Percentiles rank a stretch among this genome's conserved stretches.
phyloP scores from a whole-genome alignment of 1,139 yeast genomes.

The Saccharomyces hybrid region DNA sequence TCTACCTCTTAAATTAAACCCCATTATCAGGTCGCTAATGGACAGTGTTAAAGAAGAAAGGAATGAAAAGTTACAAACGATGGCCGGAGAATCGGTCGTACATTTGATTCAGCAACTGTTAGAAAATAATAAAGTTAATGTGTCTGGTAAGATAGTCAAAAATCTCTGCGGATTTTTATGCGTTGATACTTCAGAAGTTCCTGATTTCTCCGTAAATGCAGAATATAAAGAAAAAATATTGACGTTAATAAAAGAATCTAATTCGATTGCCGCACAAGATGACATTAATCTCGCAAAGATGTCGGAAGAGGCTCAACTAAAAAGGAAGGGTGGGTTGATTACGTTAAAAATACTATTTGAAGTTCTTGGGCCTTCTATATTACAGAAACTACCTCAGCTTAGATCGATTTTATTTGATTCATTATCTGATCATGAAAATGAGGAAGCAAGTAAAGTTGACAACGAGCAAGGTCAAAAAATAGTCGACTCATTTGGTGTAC shows the following conservation, averaged over 20 bases:
- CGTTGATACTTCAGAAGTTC: slow-evolving; percentile 93
- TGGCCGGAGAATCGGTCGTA: slow-evolving; percentile 67
- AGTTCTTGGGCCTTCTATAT: slow-evolving; percentile 47
- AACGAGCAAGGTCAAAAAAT: slow-evolving; percentile 63
- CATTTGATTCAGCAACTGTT: slow-evolving; percentile 53
- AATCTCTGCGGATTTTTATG: slow-evolving; percentile 89
- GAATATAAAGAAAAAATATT: slow-evolving; percentile 50
- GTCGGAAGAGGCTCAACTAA: slow-evolving; percentile 65
- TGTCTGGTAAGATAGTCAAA: slow-evolving; percentile 81
- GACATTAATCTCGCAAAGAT: slow-evolving; percentile 55
- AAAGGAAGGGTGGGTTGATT: slow-evolving; percentile 74
- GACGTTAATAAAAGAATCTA: slow-evolving; percentile 75
- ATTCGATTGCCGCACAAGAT: slow-evolving; percentile 59
- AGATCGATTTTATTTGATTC: slow-evolving; percentile 63
- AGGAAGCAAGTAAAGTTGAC: slow-evolving; percentile 36
- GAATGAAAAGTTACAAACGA: slow-evolving; percentile 53
- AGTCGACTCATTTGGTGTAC: slow-evolving; percentile 79
- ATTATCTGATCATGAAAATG: slow-evolving; percentile 30
- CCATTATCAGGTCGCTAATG: slow-evolving; percentile 85
- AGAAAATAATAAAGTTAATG: slow-evolving; percentile 51
- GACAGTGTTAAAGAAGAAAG: slow-evolving; percentile 81
- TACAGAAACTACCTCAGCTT: slow-evolving; percentile 60
- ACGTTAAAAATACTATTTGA: slow-evolving; percentile 53
- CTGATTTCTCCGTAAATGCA: slow-evolving; percentile 73
- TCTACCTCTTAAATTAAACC: slow-evolving; percentile 79